These are phyloP conservation scores for Phellinidium pouzarii DNA, from an alignment of 1,284 basidiomycete genomes.

Conservation along the genomic window DNA sequence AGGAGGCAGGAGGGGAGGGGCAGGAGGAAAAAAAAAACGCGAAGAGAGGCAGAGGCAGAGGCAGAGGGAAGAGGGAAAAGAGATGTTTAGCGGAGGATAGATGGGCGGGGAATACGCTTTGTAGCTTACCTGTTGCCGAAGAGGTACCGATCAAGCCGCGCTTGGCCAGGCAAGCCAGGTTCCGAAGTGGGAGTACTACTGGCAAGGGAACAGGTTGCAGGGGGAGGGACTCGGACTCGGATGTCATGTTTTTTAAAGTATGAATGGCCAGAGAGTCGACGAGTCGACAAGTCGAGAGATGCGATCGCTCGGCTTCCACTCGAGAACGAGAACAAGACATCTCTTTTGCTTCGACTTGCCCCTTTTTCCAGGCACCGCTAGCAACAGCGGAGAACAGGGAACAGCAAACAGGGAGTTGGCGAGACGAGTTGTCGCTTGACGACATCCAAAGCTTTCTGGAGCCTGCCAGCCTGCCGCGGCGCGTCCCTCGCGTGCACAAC, in stretches of 20 bases:
- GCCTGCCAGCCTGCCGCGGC: not conserved
- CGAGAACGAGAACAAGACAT: not conserved
- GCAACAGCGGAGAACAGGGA: not conserved
- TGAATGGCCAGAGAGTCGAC: not conserved
- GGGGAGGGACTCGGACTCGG: too few species aligned
- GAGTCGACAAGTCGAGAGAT: constrained; percentile 10
- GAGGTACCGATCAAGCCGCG: constrained; percentile 15
- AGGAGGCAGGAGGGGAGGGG: constrained; percentile 1
- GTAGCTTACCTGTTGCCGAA: constrained; percentile 19
- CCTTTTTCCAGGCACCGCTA: constrained; percentile 16
- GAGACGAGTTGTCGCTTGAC: not conserved
- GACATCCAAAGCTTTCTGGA: constrained; percentile 4
- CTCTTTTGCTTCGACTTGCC: constrained; percentile 1
- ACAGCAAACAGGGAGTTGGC: not conserved
- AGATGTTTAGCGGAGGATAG: too few species aligned
- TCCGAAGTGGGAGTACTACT: not conserved
- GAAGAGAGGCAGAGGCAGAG: not conserved
- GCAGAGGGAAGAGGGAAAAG: constrained; percentile 4
- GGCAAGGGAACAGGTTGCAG: constrained; percentile 17
- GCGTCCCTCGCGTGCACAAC: not conserved
- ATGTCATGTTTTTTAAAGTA: too few species aligned
- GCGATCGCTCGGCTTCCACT: constrained; percentile 9
- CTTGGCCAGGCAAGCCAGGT: not conserved
- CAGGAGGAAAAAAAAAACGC: not conserved
- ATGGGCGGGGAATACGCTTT: constrained; percentile 7